Conservation (phyloP, 768 basidiomycete species). For the Trametes cinnabarina region DNA sequence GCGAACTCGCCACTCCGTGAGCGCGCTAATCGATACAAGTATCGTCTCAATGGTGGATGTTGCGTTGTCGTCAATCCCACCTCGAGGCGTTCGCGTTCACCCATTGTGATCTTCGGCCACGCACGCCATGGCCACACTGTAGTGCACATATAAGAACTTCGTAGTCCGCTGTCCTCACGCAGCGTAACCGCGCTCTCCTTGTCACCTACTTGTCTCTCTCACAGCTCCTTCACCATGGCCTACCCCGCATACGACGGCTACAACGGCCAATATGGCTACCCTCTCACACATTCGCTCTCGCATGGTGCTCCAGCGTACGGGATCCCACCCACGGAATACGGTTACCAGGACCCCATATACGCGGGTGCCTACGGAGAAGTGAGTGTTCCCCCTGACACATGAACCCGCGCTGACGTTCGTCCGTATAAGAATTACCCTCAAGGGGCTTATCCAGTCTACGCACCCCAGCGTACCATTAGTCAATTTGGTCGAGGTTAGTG, state of each 20-base stretch:
- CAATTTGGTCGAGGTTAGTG: slow-evolving; percentile 22
- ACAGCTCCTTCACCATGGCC: slow-evolving; percentile 33
- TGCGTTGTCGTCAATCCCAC: slow-evolving; percentile 9
- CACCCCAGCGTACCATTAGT: slow-evolving; percentile 25
- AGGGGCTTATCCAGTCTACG: slow-evolving; percentile 45
- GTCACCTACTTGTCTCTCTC: neutral
- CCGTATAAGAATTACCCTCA: slow-evolving; percentile 35
- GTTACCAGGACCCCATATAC: slow-evolving; percentile 42
- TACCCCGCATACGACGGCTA: slow-evolving; percentile 43
- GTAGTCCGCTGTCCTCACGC: neutral
- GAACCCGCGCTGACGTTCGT: neutral
- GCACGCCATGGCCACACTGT: neutral
- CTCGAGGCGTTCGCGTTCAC: slow-evolving; percentile 13
- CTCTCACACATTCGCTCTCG: slow-evolving; percentile 25
- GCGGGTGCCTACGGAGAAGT: slow-evolving; percentile 47
- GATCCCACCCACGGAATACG: slow-evolving; percentile 17
- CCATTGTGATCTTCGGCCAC: slow-evolving; percentile 8
- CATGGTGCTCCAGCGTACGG: slow-evolving; percentile 22
- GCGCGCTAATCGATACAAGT: neutral
- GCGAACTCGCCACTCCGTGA: neutral
- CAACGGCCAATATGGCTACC: slow-evolving; percentile 36
- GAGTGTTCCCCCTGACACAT: slow-evolving; percentile 8
- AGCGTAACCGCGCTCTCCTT: slow-evolving; percentile 3
- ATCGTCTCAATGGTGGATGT: neutral
- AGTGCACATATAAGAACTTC: neutral